Base-by-base conservation (phyloP, 495 filamentous ascomycete genomes). In the Chlorociboria aeruginascens region DNA sequence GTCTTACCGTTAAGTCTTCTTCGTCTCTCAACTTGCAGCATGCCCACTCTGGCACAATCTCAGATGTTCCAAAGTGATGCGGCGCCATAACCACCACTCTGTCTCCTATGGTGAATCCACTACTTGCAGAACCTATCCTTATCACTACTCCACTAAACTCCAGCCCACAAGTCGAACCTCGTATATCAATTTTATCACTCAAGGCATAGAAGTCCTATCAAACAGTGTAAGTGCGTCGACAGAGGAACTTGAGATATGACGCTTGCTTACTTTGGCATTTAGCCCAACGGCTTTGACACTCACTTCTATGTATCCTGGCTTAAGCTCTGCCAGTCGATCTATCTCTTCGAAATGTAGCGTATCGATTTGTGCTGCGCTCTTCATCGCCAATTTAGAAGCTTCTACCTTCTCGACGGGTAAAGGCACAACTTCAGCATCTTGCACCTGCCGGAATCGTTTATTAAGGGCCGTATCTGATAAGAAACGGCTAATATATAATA, bases 1-100 rank as follows among this genome's bases (percentile, higher is more conserved):
- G 7, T 40, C 37, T 9, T 16, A 40, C 37, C 8, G 9, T 40
- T 7, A 8, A 16, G 12, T 45, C 33, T 31, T 46, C 42, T n/a
- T 48, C 32, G 17, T 48, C 39, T 31, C 13, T 25, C 2, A 53
- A 14, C 28, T 44, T 34, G 11, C 34, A 30, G 17, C 30, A 38
- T 11, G 40, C 30, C 20, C 41, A 37, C 11, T 16, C 39, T 2
- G 43, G 43, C 9, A 38, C 32, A 17, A 11, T 17, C 20, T 36
- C 45, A 2, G 16, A 39, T 4, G 66, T 69, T 2, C 60, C 49
- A 48, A 76, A 68, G 29, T 56, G 52, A n/a, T 54, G 55, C 8
- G 59, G 61, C 0, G 61, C 61, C 41, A 66, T 46, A 44, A 62
- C 59, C 8, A 61, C 57, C 0, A 76, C 69, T 0, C 66, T 53